Conservation (phyloP, 495 filamentous ascomycete species). For the Daldinia concentrica region DNA sequence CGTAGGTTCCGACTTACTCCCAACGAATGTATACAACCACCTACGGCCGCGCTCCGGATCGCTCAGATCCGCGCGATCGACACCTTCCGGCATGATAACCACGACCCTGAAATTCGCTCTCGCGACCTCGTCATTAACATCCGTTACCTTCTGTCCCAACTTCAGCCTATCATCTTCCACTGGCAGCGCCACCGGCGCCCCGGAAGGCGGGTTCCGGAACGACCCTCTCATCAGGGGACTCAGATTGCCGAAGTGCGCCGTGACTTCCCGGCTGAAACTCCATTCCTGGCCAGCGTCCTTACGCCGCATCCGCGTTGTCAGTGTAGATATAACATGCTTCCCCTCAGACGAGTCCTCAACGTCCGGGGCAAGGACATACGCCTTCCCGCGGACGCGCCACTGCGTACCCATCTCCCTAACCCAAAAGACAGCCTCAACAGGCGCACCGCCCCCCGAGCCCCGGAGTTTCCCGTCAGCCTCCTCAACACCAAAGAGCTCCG, state of each 20-base stretch:
- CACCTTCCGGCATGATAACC: conserved; percentile 79
- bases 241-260: conserved; percentile 87
- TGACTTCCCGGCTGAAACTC: conserved; percentile 79
- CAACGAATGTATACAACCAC: conserved; percentile 71
- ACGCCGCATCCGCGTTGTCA: conserved; percentile 60
- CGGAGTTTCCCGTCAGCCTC: conserved; percentile 47
- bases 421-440: conserved; percentile 89
- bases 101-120: conserved; percentile 85
- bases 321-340: conserved; percentile 52
- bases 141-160: conserved; percentile 73
- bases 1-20: conserved; percentile 41
- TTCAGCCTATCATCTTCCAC: conserved; percentile 59
- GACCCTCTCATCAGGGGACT: conserved; percentile 78
- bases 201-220: conserved; percentile 83
- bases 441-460: conserved; percentile 70
- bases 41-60: conserved; percentile 70
- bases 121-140: conserved; percentile 73
- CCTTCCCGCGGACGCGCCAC: conserved; percentile 83
- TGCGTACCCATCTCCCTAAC: conserved; percentile 72
- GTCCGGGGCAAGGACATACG: conserved; percentile 71
- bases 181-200: conserved; percentile 60
- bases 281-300: conserved; percentile 51
- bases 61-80: conserved; percentile 78
- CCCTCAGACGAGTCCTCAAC: conserved; percentile 60
- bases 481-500: conserved; percentile 65